Base-by-base conservation (phyloP, 2,329 filamentous ascomycete genomes). In the Huntiella omanensis region DNA sequence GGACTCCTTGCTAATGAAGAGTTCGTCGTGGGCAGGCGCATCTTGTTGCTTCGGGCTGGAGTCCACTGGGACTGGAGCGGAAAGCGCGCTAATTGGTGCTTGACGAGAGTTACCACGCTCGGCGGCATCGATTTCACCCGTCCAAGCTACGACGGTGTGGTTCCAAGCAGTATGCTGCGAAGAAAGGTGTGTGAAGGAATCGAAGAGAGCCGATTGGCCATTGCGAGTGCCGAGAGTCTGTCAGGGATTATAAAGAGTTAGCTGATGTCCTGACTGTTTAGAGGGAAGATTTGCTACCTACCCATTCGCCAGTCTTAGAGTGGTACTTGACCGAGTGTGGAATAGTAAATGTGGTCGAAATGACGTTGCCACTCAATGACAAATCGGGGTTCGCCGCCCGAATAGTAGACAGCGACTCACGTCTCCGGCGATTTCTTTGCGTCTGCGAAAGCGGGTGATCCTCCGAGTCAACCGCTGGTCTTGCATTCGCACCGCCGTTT, bases 91-190 rank as follows among this genome's bases (percentile, higher is more conserved):
- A 40, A 82, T 60, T 8, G 77, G 49, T n/a, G 46, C 33, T 5
- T 37, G 37, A 10, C 34, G 33, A 10, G 46, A 41, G 17, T 40
- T 45, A 16, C 46, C 45, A 35, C 22, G 41, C 28, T 48, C 49
- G 33, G 40, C 41, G 15, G 49, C 64, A 48, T 78, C 73, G 49
- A 88, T 80, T 60, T 96, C 88, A 49, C 88, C 88, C 3, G 88
- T 94, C 88, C 88, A 96, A 40, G 85, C 87, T 45, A 96, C 83
- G 4, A 95, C 73, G 1, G 80, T 91, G 64, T 95, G 88, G 55
- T 86, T 84, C 87, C 87, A 96, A 15, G 80, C 77, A 2, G 80
- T 79, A 38, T 81, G 71, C 47, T 80, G 70, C n/a, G 86, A 92
- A 3, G 86, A 83, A 39, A 96, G 75, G 62, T 92, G 80, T 47